Evolutionary conservation across 2,329 filamentous ascomycete species (phyloP), one percentile per base, ranked within the genome.

Genomic region (Paracamarosporium sp.): DNA sequence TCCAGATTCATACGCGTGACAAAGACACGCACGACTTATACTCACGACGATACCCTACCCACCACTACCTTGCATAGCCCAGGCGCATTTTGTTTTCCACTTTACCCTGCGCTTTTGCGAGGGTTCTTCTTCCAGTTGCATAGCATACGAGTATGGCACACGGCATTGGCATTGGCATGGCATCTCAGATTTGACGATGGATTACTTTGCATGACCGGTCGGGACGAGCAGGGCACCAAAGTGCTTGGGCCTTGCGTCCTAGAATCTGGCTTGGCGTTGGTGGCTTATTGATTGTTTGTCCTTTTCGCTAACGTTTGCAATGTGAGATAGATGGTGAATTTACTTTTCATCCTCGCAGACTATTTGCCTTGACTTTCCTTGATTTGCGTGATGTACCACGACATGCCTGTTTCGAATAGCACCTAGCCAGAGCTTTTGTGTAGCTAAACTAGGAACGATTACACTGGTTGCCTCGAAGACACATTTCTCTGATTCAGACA

Each of bases 181-280:
- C 41, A 67, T 67, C 55, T 62, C 59, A 63, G 38, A 27, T 47
- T 47, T 35, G 45, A 48, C 31, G 45, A 48, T 15, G 30, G 30
- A 35, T 22, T 38, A 50, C 31, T 53, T 59, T 67, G 53, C 62
- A 65, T 64, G 48, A 59, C 61, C 61, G 65, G 60, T 30, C 36
- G n/a, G 48, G 48, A 51, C 48, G 31, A 51, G 60, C 62, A 60
- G 50, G 70, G 72, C 71, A 68, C 72, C 72, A 72, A 75, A 75
- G 72, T 74, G 72, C 72, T 75, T 74, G 72, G 72, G 70, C 70
- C 66, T 62, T 43, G 41, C 22, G 56, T 64, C 56, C 63, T 63
- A 15, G 63, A 57, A 52, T 56, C 59, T 65, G 67, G 66, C 67
- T 57, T 56, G 71, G 70, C 67, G 71, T 74, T 72, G 53, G 60